Conservation (phyloP, 1,284 basidiomycete genomes). For the Omphalotus olearius region DNA sequence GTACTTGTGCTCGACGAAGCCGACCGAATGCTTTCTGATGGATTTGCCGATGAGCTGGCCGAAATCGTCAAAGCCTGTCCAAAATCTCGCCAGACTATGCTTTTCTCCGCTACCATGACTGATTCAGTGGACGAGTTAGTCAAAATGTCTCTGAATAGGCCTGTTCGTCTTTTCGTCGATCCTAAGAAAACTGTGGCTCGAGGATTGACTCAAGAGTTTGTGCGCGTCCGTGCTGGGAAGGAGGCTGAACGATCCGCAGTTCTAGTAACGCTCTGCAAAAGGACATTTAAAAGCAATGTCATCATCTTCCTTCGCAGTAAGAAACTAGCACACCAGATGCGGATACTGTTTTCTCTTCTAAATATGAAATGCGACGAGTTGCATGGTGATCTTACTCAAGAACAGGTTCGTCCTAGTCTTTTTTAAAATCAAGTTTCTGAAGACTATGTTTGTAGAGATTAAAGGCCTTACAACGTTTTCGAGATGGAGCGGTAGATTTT, state of each 20-base stretch:
- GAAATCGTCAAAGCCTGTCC: slow-evolving; percentile 95
- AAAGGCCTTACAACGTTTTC: slow-evolving; percentile 81
- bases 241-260: slow-evolving; percentile 82
- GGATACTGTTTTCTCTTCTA: slow-evolving; percentile 87
- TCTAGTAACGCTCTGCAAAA: slow-evolving; percentile 81
- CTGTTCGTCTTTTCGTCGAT: slow-evolving; percentile 93
- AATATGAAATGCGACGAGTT: slow-evolving; percentile 88
- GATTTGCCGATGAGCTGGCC: slow-evolving; percentile 92
- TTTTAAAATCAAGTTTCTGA: slow-evolving; percentile 10
- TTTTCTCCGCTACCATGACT: slow-evolving; percentile 98
- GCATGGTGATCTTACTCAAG: slow-evolving; percentile 94
- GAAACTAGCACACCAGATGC: slow-evolving; percentile 94
- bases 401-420: slow-evolving; percentile 60
- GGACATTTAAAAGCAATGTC: slow-evolving; percentile 80
- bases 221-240: slow-evolving; percentile 77
- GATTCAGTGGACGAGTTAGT: slow-evolving; percentile 94
- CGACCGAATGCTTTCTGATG: slow-evolving; percentile 96
- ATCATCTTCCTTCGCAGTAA: slow-evolving; percentile 97
- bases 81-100: slow-evolving; percentile 89
- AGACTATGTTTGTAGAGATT: slow-evolving; percentile 57
- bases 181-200: slow-evolving; percentile 86
- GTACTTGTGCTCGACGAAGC: slow-evolving; percentile 96
- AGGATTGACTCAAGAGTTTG: slow-evolving; percentile 94
- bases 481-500: slow-evolving; percentile 82
- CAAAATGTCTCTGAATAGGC: slow-evolving; percentile 86